Percentiles rank a stretch among this genome's conserved stretches.
phyloP scores from a whole-genome alignment of 148 eudicot genomes.

The Arbutus unedo region DNA sequence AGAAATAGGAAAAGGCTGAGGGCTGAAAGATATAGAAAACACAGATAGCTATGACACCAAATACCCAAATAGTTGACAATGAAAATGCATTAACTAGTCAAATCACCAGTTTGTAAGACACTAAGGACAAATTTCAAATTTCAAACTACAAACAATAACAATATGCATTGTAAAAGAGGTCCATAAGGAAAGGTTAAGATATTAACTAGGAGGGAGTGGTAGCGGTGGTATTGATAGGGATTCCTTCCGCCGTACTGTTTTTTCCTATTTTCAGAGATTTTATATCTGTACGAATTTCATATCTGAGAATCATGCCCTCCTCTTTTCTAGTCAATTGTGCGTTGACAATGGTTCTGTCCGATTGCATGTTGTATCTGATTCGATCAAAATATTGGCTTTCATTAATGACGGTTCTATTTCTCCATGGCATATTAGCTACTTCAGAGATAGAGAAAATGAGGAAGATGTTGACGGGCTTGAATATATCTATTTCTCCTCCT shows the following conservation, averaged over 20 bases:
- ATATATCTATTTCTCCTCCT: background rate
- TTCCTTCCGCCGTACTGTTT: background rate
- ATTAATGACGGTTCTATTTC: background rate
- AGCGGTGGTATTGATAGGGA: background rate
- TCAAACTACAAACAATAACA: background rate
- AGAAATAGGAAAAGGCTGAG: background rate
- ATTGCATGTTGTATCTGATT: background rate
- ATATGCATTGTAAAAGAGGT: background rate
- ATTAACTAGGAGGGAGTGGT: background rate
- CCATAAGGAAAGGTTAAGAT: background rate
- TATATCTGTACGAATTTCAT: background rate
- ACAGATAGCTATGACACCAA: background rate
- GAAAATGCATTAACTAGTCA: slow-evolving; percentile 7
- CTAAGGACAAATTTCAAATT: background rate
- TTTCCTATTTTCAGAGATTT: background rate
- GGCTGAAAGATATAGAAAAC: background rate
- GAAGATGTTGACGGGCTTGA: background rate
- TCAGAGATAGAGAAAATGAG: background rate
- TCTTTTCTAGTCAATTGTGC: background rate
- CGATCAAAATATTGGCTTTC: background rate
- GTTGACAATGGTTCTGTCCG: background rate
- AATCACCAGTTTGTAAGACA: background rate
- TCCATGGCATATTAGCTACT: background rate
- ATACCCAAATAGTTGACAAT: background rate
- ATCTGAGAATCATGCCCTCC: background rate